A percentile compares a stretch with the other conserved stretches of the same genome.
phyloP scores from a whole-genome alignment of 495 filamentous ascomycete species.

The Aspergillus campestris region DNA sequence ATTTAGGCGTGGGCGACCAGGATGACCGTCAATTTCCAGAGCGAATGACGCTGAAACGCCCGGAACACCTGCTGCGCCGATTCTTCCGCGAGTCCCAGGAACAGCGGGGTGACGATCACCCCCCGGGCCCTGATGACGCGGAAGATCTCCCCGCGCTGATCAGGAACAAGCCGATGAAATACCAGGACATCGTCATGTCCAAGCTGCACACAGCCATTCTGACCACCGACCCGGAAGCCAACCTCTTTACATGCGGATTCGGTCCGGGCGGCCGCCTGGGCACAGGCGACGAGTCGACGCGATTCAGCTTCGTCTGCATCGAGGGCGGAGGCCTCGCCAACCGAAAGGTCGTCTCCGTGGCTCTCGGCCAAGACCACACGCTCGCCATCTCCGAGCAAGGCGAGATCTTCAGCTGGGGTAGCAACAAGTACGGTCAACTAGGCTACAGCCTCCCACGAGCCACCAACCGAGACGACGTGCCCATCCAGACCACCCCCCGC shows the following conservation, averaged over 20 bases:
- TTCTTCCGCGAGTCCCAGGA: constrained; percentile 56
- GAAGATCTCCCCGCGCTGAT: constrained; percentile 59
- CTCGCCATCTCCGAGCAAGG: constrained; percentile 74
- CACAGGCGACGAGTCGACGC: constrained; percentile 79
- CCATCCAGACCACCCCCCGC: constrained; percentile 68
- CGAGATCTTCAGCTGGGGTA: constrained; percentile 88
- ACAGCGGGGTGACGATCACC: constrained; percentile 19
- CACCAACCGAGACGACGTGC: constrained; percentile 55
- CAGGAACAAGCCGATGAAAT: constrained; percentile 56
- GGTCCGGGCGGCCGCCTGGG: constrained; percentile 86
- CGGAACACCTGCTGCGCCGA: constrained; percentile 63
- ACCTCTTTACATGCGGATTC: constrained; percentile 89
- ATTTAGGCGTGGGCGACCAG: constrained; percentile 82
- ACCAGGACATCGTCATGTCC: constrained; percentile 73
- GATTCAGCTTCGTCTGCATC: constrained; percentile 75
- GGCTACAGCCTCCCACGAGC: constrained; percentile 63
- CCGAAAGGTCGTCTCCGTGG: constrained; percentile 61
- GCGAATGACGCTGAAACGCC: constrained; percentile 66
- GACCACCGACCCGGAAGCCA: constrained; percentile 82
- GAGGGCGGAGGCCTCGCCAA: constrained; percentile 62
- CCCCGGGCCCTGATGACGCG: constrained; percentile 13
- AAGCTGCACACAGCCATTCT: constrained; percentile 89
- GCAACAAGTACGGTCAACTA: constrained; percentile 77
- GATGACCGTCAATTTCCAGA: constrained; percentile 93
- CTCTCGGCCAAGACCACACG: constrained; percentile 85